Percentiles rank a stretch among this genome's conserved stretches.
phyloP scores from a whole-genome alignment of 176 grass and related monocot genomes.

The Oryza brachyantha region DNA sequence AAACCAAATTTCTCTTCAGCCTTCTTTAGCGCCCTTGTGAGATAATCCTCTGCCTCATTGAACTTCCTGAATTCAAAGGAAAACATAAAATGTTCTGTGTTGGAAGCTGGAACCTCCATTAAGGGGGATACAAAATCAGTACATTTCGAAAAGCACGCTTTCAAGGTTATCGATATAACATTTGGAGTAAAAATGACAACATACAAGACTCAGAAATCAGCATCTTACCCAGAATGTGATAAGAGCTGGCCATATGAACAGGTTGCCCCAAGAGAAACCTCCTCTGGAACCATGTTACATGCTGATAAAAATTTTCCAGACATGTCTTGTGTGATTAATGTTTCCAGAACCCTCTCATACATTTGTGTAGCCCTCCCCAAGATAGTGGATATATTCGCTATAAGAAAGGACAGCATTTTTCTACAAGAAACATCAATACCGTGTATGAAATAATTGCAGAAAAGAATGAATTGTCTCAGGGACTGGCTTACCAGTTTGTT shows the following conservation, averaged over 20 bases:
- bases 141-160: neutral
- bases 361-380: constrained; percentile 64
- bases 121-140: neutral
- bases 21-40: constrained; percentile 78
- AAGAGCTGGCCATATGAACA: constrained; percentile 87
- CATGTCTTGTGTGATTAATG: constrained; percentile 28
- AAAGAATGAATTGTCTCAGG: neutral
- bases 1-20: constrained; percentile 88
- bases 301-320: constrained; percentile 52
- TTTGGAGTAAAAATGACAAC: neutral
- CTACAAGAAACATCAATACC: constrained; percentile 35
- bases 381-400: constrained; percentile 76
- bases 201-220: neutral
- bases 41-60: constrained; percentile 73
- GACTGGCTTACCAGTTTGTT: constrained; percentile 50
- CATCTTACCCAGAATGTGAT: constrained; percentile 69
- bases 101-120: neutral
- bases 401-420: constrained; percentile 65
- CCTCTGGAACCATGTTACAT: constrained; percentile 77
- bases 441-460: neutral
- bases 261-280: constrained; percentile 58
- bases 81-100: neutral
- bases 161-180: constrained; percentile 5
- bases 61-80: constrained; percentile 59
- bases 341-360: constrained; percentile 56